These are phyloP conservation scores for Botrytis tulipae DNA, from an alignment of 2,329 filamentous ascomycete species.

Conservation along the genomic window DNA sequence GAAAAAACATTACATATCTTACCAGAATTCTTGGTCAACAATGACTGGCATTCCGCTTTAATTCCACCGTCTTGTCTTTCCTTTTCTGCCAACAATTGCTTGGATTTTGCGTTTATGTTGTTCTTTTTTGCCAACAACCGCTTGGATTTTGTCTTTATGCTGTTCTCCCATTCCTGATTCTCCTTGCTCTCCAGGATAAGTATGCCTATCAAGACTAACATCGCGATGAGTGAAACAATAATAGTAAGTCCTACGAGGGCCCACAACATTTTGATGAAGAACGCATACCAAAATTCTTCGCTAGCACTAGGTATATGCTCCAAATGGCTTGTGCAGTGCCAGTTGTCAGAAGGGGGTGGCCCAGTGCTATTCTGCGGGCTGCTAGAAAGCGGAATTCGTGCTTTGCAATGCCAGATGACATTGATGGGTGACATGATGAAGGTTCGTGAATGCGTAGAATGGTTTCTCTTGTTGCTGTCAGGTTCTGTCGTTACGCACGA, in stretches of 20 bases:
- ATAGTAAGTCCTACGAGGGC: no score
- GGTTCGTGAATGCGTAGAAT: background rate
- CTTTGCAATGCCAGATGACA: background rate
- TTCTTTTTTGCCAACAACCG: no score
- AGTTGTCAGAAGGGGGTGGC: background rate
- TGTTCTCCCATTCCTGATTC: background rate
- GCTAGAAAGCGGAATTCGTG: background rate
- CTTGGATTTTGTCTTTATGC: no score
- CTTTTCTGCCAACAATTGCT: background rate
- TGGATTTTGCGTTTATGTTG: no score
- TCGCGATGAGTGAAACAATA: background rate
- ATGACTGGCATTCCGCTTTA: background rate
- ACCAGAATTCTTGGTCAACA: background rate
- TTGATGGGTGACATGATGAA: background rate
- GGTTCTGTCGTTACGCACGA: accelerated
- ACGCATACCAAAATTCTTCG: background rate
- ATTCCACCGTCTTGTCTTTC: background rate
- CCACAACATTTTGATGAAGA: no score
- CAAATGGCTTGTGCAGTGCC: background rate
- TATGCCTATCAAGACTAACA: background rate
- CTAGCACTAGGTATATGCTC: background rate
- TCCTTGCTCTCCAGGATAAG: accelerated
- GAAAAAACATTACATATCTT: no score
- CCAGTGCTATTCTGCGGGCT: background rate
- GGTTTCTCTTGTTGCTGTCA: background rate